These are phyloP conservation scores for Dioscorea alata DNA, from an alignment of 106 monocot species.

Conservation along the genomic window DNA sequence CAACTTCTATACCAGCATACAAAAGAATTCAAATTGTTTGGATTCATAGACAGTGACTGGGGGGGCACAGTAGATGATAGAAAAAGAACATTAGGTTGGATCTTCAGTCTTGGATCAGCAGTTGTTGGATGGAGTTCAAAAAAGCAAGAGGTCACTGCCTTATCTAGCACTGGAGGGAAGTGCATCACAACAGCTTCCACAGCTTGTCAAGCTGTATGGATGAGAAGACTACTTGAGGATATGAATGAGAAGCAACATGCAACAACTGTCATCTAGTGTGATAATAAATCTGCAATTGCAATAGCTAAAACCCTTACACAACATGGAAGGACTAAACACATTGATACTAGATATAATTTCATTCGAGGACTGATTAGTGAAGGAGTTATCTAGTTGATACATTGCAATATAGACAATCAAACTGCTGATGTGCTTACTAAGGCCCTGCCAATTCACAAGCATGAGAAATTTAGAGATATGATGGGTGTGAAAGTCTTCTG, in stretches of 20 bases:
- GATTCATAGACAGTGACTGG: conserved; percentile 17
- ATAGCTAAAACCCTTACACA: conserved; percentile 8
- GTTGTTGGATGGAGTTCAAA: too few species aligned
- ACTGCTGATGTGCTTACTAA: conserved; percentile 10
- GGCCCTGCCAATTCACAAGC: not conserved
- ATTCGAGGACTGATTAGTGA: conserved; percentile 1
- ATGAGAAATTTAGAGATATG: not conserved
- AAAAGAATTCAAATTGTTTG: conserved; percentile 11
- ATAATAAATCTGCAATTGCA: conserved; percentile 11
- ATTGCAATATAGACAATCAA: conserved; percentile 1
- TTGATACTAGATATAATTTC: conserved; percentile 5
- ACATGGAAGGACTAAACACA: conserved; percentile 1
- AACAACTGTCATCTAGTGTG: conserved; percentile 9
- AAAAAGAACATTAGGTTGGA: conserved; percentile 13
- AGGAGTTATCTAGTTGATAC: not conserved
- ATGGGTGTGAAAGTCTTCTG: too few species aligned
- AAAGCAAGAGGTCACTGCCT: too few species aligned
- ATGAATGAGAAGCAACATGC: conserved; percentile 2
- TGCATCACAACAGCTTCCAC: too few species aligned
- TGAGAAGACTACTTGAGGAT: too few species aligned
- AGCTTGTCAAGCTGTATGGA: too few species aligned
- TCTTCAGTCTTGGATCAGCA: conserved; percentile 2
- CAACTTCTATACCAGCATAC: conserved; percentile 16
- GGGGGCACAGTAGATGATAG: conserved; percentile 10
- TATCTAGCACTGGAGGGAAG: too few species aligned